phyloP scores from a whole-genome alignment of 495 filamentous ascomycete genomes.

The Clavariopsis aquatica region DNA sequence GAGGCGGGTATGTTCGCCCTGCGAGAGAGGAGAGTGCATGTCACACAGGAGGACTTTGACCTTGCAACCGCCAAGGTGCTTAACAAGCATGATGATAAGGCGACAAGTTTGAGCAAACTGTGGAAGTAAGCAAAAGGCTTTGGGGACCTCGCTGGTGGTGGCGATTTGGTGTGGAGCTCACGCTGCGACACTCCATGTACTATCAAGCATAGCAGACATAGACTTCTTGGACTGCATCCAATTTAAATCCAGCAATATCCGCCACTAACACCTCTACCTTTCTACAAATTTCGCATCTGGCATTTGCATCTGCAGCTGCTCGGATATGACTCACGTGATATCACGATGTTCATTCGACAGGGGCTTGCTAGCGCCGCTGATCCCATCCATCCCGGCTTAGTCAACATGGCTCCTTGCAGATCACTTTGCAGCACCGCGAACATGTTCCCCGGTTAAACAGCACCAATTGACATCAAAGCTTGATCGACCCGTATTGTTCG shows the following conservation, averaged over 20 bases:
- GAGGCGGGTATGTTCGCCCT: constrained; percentile 98
- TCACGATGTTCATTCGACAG: too few species aligned
- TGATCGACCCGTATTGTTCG: not conserved
- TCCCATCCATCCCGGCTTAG: not conserved
- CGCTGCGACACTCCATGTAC: constrained; percentile 14
- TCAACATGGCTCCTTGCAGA: not conserved
- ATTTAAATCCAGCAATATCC: not conserved
- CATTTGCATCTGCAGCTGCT: not conserved
- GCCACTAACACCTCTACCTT: not conserved
- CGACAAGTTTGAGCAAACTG: constrained; percentile 82
- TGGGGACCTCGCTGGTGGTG: not conserved
- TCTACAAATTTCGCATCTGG: not conserved
- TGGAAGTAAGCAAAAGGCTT: constrained; percentile 65
- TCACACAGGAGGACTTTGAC: constrained; percentile 99
- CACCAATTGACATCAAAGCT: not conserved
- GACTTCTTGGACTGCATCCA: not conserved
- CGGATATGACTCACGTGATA: not conserved
- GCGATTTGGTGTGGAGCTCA: not conserved
- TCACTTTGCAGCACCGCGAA: not conserved
- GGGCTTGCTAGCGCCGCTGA: not conserved
- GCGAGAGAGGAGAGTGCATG: constrained; percentile 91
- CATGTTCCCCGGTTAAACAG: not conserved
- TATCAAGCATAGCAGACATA: constrained; percentile 2
- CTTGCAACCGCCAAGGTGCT: constrained; percentile 98
- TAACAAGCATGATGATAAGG: constrained; percentile 99